phyloP scores from a whole-genome alignment of 108 stramenopile genomes.

The Skeletonema menzelii region DNA sequence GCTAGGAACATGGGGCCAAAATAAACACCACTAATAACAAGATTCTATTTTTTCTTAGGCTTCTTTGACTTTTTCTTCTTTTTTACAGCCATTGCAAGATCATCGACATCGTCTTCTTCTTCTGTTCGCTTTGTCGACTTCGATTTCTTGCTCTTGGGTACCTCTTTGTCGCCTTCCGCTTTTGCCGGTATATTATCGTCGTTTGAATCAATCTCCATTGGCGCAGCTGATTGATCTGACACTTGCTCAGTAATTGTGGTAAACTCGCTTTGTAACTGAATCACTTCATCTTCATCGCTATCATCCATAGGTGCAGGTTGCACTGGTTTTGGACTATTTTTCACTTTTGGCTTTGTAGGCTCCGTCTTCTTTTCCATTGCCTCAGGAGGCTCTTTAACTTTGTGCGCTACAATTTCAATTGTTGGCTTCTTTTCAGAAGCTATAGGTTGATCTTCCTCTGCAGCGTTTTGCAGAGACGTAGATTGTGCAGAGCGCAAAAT shows the following conservation, averaged over 20 bases:
- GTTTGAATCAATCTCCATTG: neutral
- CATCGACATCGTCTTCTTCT: slow-evolving; percentile 11
- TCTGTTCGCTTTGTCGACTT: slow-evolving; percentile 3
- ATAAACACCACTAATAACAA: neutral
- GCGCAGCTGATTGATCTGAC: neutral
- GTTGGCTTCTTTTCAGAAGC: neutral
- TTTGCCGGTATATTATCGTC: neutral
- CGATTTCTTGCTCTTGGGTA: neutral
- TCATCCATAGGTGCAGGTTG: slow-evolving; percentile 40
- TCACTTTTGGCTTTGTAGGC: slow-evolving; percentile 4
- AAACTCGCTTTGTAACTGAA: slow-evolving; percentile 74
- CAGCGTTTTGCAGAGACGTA: neutral
- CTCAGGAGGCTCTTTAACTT: neutral
- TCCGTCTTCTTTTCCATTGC: neutral
- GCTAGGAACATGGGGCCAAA: slow-evolving; percentile 15
- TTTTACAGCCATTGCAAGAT: slow-evolving; percentile 25
- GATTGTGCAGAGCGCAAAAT: slow-evolving; percentile 61
- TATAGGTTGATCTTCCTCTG: neutral
- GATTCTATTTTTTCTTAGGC: slow-evolving; percentile 15
- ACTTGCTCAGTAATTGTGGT: slow-evolving; percentile 1
- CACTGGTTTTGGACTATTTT: slow-evolving; percentile 1
- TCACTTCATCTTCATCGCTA: slow-evolving; percentile 73
- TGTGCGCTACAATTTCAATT: slow-evolving; percentile 14
- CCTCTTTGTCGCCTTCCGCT: neutral
- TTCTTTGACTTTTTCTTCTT: slow-evolving; percentile 31